These are phyloP conservation scores for Chaetomiaceae sp. DNA, from an alignment of 2,329 filamentous ascomycete genomes.

Conservation along the genomic window DNA sequence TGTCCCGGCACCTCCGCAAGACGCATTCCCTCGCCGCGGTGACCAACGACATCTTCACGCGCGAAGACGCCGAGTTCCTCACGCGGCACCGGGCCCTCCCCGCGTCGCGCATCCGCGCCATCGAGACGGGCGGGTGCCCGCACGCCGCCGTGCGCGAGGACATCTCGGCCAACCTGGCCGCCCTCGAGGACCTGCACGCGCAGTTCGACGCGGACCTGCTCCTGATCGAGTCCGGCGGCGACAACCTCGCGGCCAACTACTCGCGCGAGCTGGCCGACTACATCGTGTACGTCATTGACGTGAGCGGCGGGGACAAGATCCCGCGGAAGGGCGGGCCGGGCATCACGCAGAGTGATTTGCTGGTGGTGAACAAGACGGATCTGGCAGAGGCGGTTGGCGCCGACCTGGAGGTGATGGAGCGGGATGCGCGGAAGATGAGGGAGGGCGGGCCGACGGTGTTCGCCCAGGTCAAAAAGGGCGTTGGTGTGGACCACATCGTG, in stretches of 20 bases:
- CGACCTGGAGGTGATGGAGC: constrained; percentile 88
- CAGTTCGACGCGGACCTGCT: constrained; percentile 78
- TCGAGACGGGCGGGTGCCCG: constrained; percentile 95
- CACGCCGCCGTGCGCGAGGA: constrained; percentile 97
- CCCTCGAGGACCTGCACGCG: constrained; percentile 80
- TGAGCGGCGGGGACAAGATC: constrained; percentile 93
- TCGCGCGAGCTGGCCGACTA: constrained; percentile 90
- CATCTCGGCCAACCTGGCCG: constrained; percentile 88
- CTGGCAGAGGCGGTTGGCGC: constrained; percentile 86
- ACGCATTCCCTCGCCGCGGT: constrained; percentile 87
- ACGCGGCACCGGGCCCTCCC: constrained; percentile 81
- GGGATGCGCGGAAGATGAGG: constrained; percentile 88
- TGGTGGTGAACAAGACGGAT: constrained; percentile 97
- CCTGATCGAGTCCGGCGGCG: constrained; percentile 91
- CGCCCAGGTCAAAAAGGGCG: constrained; percentile 91
- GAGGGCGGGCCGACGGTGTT: constrained; percentile 95
- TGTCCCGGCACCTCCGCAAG: constrained; percentile 78
- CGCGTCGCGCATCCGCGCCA: constrained; percentile 79
- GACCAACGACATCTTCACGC: constrained; percentile 98
- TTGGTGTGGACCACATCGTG: constrained; percentile 80
- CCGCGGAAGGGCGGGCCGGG: constrained; percentile 93
- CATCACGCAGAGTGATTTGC: constrained; percentile 90
- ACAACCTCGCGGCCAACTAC: constrained; percentile 97
- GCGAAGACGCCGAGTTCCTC: constrained; percentile 96
- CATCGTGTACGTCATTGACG: constrained; percentile 98